Base-by-base conservation (phyloP, 306 rosid genomes). In the Cicer judaicum region DNA sequence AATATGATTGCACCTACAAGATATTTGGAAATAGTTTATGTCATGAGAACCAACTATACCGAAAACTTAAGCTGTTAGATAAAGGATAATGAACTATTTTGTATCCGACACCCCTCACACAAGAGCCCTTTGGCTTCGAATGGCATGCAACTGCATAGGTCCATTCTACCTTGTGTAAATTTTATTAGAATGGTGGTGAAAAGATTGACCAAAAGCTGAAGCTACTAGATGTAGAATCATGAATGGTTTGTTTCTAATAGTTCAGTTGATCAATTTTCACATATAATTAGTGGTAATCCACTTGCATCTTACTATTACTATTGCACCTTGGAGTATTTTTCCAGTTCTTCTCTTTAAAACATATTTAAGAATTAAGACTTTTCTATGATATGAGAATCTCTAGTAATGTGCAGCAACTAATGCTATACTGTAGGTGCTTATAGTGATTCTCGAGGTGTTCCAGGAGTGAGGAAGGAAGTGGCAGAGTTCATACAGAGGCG, bases 371-470 rank as follows among this genome's bases (percentile, higher is more conserved):
- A 73, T 70, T 19, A 1, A 21, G 64, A 52, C 18, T 56, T 72
- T 67, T 72, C 7, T 80, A 53, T 73, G 38, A 77, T 54, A 52
- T 57, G 18, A 64, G 69, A 64, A 74, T 68, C 55, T 79, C 48
- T 72, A 18, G 63, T 79, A 42, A 72, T 46, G 41, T 64, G 72
- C 67, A 44, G 68, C 46, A 75, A 40, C 73, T 47, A 44, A 70
- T 44, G 61, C 13, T 38, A n/a, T 75, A 8, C 43, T 77, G 46
- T 80, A 94, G 99, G 99, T 85, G 99, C 99, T 65, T 94, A 94
- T 72, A 94, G 99, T 69, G 99, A 94, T 74, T 94, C 99, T 48
- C 92, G 99, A 76, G 99, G 99, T 48, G 6, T 89, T 90, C 96
- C 96, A 8, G 99, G 93, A 70, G 49, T 94, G 75, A 80, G 97